Conservation (phyloP, 805 yeast species). For the Yarrowia sp. region DNA sequence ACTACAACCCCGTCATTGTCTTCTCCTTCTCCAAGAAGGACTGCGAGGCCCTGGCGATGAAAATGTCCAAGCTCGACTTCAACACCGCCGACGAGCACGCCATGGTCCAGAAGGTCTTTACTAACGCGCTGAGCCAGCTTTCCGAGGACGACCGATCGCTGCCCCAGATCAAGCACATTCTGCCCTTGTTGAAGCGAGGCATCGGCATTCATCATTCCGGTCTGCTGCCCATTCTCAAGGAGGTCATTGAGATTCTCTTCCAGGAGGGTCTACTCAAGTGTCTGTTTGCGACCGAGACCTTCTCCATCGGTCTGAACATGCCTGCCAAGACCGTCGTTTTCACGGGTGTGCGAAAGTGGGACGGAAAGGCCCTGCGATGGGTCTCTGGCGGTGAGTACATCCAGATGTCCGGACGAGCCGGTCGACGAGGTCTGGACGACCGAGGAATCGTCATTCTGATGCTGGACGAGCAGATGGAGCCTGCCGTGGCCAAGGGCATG, state of each 20-base stretch:
- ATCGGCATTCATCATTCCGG: constrained; percentile 99
- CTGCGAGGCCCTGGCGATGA: constrained; percentile 89
- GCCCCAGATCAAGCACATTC: constrained; percentile 89
- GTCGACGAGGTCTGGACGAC: constrained; percentile 98
- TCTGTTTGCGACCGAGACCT: constrained; percentile 95
- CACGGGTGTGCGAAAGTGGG: constrained; percentile 97
- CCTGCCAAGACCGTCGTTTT: constrained; percentile 99
- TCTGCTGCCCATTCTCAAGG: constrained; percentile 85
- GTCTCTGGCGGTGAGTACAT: constrained; percentile 99
- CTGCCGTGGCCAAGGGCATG: constrained; percentile 98
- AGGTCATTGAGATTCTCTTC: constrained; percentile 91
- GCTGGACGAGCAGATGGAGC: constrained; percentile 99
- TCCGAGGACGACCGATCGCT: constrained; percentile 89
- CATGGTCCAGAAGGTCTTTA: constrained; percentile 83
- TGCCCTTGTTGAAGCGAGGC: constrained; percentile 88
- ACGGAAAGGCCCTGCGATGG: constrained; percentile 97
- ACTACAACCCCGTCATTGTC: constrained; percentile 96
- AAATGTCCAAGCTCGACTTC: constrained; percentile 94
- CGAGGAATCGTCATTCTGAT: constrained; percentile 99
- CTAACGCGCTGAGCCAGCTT: constrained; percentile 80
- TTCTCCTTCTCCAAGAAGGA: constrained; percentile 97
- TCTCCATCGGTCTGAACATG: constrained; percentile 97
- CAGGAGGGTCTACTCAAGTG: constrained; percentile 96
- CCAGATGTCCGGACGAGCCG: constrained; percentile 99
- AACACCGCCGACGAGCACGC: constrained; percentile 92